phyloP scores from a whole-genome alignment of 306 rosid genomes.

The Trifolium fragiferum region DNA sequence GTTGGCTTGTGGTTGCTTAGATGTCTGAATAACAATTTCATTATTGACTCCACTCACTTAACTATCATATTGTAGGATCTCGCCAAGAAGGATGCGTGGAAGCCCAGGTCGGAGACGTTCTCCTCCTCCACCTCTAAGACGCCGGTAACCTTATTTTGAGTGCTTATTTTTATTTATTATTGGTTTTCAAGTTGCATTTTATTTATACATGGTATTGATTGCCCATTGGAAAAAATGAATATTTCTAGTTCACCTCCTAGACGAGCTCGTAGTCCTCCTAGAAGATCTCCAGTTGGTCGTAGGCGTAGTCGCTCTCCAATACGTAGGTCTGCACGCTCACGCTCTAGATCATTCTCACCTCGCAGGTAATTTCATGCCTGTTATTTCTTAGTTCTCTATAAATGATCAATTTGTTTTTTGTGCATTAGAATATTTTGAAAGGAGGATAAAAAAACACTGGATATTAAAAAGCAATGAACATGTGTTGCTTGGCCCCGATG shows the following conservation, averaged over 20 bases:
- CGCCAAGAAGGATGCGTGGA: slow-evolving; percentile 89
- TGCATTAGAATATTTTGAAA: slow-evolving; percentile 16
- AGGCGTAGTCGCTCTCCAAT: slow-evolving; percentile 92
- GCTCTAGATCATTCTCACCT: slow-evolving; percentile 90
- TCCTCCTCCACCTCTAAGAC: slow-evolving; percentile 85
- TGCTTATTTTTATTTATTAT: neutral
- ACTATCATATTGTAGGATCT: slow-evolving; percentile 47
- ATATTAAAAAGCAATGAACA: neutral
- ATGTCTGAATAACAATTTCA: slow-evolving; percentile 1
- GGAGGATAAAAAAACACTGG: neutral
- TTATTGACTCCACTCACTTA: slow-evolving; percentile 7
- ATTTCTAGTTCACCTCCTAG: slow-evolving; percentile 80
- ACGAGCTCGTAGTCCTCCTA: slow-evolving; percentile 91
- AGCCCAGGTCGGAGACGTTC: slow-evolving; percentile 90
- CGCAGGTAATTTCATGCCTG: slow-evolving; percentile 65
- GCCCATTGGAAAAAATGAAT: slow-evolving; percentile 18
- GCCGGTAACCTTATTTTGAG: slow-evolving; percentile 63
- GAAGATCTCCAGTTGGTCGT: slow-evolving; percentile 87
- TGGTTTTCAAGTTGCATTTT: neutral
- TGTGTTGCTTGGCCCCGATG: slow-evolving; percentile 8
- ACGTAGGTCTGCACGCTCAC: slow-evolving; percentile 81
- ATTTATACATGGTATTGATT: neutral
- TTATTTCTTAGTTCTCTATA: slow-evolving; percentile 15
- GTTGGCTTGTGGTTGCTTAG: slow-evolving; percentile 46
- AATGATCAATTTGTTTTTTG: neutral